Evolutionary conservation across 352 stramenopile genomes (phyloP), one percentile per base, ranked within the genome.

Genomic region (Thalassiosira livingstoniorum): DNA sequence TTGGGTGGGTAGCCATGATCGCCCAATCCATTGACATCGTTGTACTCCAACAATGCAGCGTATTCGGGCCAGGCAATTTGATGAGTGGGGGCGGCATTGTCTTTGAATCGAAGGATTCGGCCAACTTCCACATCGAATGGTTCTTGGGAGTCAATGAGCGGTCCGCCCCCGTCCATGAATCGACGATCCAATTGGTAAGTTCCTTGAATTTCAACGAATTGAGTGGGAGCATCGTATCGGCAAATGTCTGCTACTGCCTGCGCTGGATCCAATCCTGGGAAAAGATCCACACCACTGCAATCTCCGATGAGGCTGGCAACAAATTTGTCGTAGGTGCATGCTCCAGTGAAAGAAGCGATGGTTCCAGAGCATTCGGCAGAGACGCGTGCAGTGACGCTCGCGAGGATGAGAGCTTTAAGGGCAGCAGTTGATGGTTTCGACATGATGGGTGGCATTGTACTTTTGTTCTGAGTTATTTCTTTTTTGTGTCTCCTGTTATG

Each of bases 201-300:
- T 4, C 78, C 78, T 15, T 77, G 47, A 37, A 80, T 76, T 29
- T 85, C 69, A 3, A 80, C 69, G 57, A 85, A 85, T 35, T 85
- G 78, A 18, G 45, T 25, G 3, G 62, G 51, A 23, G 58, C 78
- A 27, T 77, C 78, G 45, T 85, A 85, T 31, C 75, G 34, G 55
- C 78, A 85, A 15, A 85, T 34, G n/a, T 55, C 23, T 1, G 58
- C 32, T 29, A 72, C 55, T 37, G 47, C 63, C 7, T 34, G 29
- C 27, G 31, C 55, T 15, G 29, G 47, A 13, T 60, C 55, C 10
- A 42, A 27, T n/a, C n/a, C n/a, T n/a, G n/a, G n/a, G 42, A 80
- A 73, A 43, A 85, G 53, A 4, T 76, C 31, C 4, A 3, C 31
- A 1, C 68, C 10, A 43, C 47, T 71, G 45, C 68, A 79, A 15